Evolutionary conservation across 345 rosid genomes (phyloP), one percentile per base, ranked within the genome.

Genomic region (Populus ilicifolia): DNA sequence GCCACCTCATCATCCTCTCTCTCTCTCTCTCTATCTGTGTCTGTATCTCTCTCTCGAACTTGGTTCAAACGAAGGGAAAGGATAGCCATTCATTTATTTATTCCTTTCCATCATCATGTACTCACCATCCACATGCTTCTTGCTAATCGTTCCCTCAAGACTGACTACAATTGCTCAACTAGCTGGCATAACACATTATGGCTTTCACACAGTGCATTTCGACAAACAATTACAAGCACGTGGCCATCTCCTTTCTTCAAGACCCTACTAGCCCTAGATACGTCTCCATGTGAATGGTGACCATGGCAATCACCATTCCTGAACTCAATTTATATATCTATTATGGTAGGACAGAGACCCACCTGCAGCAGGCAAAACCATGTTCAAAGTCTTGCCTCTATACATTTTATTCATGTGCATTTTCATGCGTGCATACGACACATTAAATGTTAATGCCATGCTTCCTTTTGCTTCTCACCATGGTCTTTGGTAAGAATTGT

Each of bases 21-120:
- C 41, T 38, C 61, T 52, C 74, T 62, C 76, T 77, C 75, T 48
- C 78, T 38, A 48, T 50, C 74, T 62, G 76, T 79, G 74, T 46
- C 78, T 65, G 48, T 16, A 1, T 3, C 18, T 52, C 23, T 25
- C 76, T 39, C 62, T 29, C 69, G 6, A 20, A n/a, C 29, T 39
- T 41, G 16, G 18, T 18, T 25, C 11, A 21, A 21, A 54, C 9
- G n/a, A 52, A 54, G 79, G 54, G 29, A 69, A 35, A 23, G 38
- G 29, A 12, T 12, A 70, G 36, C 46, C 23, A 29, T 61, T 69
- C 25, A 4, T 69, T 41, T 62, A 62, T 70, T 29, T 62, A 43
- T 41, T 77, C 33, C 21, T 70, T 76, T 65, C 71, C 76, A 46
- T 72, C 67, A 27, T 64, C 77, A 78, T 78, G 18, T 14, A 46